Percentiles rank a stretch among this genome's conserved stretches.
Evolutionary conservation across 441 rosid species (phyloP).

Genomic region (Raphanus hybrid): DNA sequence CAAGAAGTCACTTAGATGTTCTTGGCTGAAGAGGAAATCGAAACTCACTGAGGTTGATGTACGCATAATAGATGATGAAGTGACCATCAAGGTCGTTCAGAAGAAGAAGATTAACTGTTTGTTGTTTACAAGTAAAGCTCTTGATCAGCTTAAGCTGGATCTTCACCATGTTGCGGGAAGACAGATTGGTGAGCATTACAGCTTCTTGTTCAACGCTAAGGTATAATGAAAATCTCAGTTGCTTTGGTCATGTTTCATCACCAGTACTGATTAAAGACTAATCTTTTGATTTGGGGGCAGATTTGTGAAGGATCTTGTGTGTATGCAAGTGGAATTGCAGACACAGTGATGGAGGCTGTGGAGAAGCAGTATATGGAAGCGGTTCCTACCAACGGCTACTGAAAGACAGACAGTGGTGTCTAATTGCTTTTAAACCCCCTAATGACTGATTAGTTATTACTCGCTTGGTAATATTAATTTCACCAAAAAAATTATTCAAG

Average conservation of each 20-base stretch:
- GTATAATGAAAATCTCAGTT: constrained; percentile 39
- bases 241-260: not conserved
- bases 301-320: constrained; percentile 68
- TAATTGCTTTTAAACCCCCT: not conserved
- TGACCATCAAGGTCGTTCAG: constrained; percentile 82
- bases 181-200: constrained; percentile 81
- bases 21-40: constrained; percentile 89
- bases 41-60: constrained; percentile 88
- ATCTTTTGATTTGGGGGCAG: constrained; percentile 39
- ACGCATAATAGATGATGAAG: constrained; percentile 83
- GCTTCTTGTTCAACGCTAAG: constrained; percentile 92
- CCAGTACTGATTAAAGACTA: not conserved
- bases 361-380: constrained; percentile 59
- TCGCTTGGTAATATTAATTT: constrained; percentile 21
- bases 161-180: constrained; percentile 96
- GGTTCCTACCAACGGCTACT: constrained; percentile 35
- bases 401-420: not conserved
- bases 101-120: constrained; percentile 84
- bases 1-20: constrained; percentile 46
- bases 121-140: constrained; percentile 73
- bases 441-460: constrained; percentile 28
- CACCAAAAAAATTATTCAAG: not conserved
- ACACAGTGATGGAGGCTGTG: constrained; percentile 62
- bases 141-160: constrained; percentile 84
- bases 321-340: constrained; percentile 70